Evolutionary conservation across 2,329 filamentous ascomycete species (phyloP), one percentile per base, ranked within the genome.

Genomic region (Stachybotrys echinatus): DNA sequence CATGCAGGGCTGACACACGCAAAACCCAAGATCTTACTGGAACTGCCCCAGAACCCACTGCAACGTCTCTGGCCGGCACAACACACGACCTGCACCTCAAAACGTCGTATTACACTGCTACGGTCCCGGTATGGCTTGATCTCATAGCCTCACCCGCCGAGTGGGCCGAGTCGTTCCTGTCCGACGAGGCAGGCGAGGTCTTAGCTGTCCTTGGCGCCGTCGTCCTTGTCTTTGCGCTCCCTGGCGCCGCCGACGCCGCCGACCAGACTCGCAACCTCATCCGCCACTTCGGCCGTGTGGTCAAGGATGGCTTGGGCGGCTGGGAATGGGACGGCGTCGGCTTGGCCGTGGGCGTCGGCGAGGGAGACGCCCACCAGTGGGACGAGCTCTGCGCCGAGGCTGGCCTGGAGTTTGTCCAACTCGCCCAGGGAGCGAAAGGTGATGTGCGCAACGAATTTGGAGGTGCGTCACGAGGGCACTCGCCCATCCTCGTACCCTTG

Each of bases 91-190:
- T 84, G 27, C 52, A 66, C 8, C 67, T 87, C 49, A 72, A 73
- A 52, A 87, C 82, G 19, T 58, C 70, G 14, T 87, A 87, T 70
- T 87, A 87, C 69, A 74, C 67, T 21, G 75, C 81, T 48, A 71
- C 71, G 0, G 71, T 87, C 4, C 82, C 84, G 42, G 72, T 87
- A 55, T 88, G 84, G 84, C 72, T 87, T n/a, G 84, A 88, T 59
- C 72, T 84, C 43, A 72, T 84, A 51, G 59, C 71, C 6, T 67
- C 71, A 5, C 72, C 77, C 0, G 49, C 61, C 3, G 75, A 79
- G 34, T 87, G 84, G 84, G 70, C 79, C 0, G 62, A 63, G 2
- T 76, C 79, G 0, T 87, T 87, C 57, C 73, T 85, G 2, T 75
- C 77, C 0, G 65, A 74, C 0, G 84, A 86, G 59, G 84, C 84